These are phyloP conservation scores for Emmonsiellopsis sp. DNA, from an alignment of 2,329 filamentous ascomycete genomes.

Conservation along the genomic window DNA sequence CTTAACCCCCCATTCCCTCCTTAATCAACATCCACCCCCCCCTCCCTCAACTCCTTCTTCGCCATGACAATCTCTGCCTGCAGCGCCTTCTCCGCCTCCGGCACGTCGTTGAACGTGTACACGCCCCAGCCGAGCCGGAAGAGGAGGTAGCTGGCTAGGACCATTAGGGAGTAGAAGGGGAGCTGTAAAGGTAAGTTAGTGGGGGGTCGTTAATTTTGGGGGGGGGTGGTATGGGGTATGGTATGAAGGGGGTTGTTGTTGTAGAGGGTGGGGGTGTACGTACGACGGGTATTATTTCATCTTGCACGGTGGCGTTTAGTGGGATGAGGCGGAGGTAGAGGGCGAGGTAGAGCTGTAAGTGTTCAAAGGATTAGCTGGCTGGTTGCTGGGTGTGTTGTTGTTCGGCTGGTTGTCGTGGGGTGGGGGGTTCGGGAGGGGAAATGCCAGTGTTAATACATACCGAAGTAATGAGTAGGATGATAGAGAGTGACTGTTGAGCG, in stretches of 20 bases:
- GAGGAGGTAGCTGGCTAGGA: conserved; percentile 85
- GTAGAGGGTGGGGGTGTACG: conserved; percentile 27
- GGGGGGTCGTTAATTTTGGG: conserved; percentile 1
- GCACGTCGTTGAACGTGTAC: conserved; percentile 93
- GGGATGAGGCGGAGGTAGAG: conserved; percentile 78
- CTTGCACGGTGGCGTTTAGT: conserved; percentile 66
- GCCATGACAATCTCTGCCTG: conserved; percentile 64
- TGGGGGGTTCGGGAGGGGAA: background rate
- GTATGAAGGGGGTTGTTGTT: conserved; percentile 3
- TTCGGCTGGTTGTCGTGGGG: background rate
- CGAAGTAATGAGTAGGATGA: conserved; percentile 77
- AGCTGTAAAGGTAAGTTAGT: conserved; percentile 48
- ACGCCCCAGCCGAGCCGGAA: conserved; percentile 88
- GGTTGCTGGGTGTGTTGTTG: background rate
- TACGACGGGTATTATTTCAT: conserved; percentile 84
- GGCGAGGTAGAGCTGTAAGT: conserved; percentile 70
- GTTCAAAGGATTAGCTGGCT: background rate
- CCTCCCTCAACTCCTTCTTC: conserved; percentile 33
- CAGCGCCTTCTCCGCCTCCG: conserved; percentile 79
- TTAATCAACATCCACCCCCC: conserved; percentile 37
- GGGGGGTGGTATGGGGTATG: background rate
- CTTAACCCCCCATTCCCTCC: background rate
- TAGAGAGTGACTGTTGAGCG: conserved; percentile 83
- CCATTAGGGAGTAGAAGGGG: conserved; percentile 85
- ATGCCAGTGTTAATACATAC: conserved; percentile 44